phyloP scores from a whole-genome alignment of 2,329 filamentous ascomycete species.

The Myriangium duriaei region DNA sequence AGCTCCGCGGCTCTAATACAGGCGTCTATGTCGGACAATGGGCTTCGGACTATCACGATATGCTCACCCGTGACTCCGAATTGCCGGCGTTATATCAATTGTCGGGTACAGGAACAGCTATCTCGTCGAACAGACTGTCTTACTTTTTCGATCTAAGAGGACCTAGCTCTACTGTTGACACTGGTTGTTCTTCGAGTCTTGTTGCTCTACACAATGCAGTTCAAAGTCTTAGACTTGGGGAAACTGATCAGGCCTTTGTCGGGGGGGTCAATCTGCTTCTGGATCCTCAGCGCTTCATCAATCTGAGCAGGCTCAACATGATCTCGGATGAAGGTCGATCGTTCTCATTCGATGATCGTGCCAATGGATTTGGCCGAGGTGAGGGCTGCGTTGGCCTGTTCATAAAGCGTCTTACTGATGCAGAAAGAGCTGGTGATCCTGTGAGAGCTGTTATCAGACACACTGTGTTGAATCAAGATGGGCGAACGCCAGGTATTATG shows the following conservation, averaged over 20 bases:
- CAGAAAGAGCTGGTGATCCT: constrained; percentile 34
- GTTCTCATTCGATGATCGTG: constrained; percentile 25
- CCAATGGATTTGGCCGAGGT: constrained; percentile 39
- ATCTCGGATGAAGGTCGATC: constrained; percentile 22
- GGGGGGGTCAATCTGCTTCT: constrained; percentile 20
- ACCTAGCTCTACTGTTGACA: constrained; percentile 24
- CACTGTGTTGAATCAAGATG: constrained; percentile 27
- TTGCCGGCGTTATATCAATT: constrained; percentile 14
- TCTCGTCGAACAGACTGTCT: constrained; percentile 16
- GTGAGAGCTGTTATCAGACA: constrained; percentile 30
- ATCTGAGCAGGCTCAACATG: constrained; percentile 17
- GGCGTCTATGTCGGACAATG: constrained; percentile 14
- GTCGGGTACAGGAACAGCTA: constrained; percentile 13
- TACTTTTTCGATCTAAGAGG: constrained; percentile 17
- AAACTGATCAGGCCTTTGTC: constrained; percentile 14
- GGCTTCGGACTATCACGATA: constrained; percentile 15
- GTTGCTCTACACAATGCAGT: constrained; percentile 24
- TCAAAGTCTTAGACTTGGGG: constrained; percentile 19
- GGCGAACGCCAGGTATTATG: constrained; percentile 28
- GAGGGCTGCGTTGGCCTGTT: constrained; percentile 42
- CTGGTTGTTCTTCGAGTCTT: constrained; percentile 34
- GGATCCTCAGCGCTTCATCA: constrained; percentile 13
- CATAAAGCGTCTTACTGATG: constrained; percentile 38
- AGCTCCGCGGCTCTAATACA: constrained; percentile 7
- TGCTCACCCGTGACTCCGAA: constrained; percentile 14